Percentiles rank a stretch among this genome's conserved stretches.
Conservation (phyloP, 176 grass and related monocot genomes). For the sorghum (Sorghum bicolor) region Sorghum_bicolor_NCBIv3 NC_012878.2:54332001-54332500, state of each 20-base stretch:
- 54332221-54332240: not conserved
- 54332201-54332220: conserved; percentile 18
- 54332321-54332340: conserved; percentile 67
- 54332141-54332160: conserved; percentile 81
- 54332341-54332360: conserved; percentile 74
- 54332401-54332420: not conserved
- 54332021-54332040: conserved; percentile 69
- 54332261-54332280: conserved; percentile 3
- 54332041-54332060: conserved; percentile 68
- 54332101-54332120: conserved; percentile 49
- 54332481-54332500: not conserved
- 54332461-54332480: not conserved
- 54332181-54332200: conserved; percentile 69
- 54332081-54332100: conserved; percentile 57
- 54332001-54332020: conserved; percentile 72
- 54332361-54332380: conserved; percentile 72
- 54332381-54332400: not conserved
- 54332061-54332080: conserved; percentile 68
- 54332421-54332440: not conserved
- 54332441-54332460: not conserved
- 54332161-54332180: conserved; percentile 90
- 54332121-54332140: conserved; percentile 86
- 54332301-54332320: conserved; percentile 54
- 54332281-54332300: conserved; percentile 42
- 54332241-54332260: not conserved